Evolutionary conservation across 352 stramenopile species (phyloP).

Genomic region (Pilasporangium apinafurcum): DNA sequence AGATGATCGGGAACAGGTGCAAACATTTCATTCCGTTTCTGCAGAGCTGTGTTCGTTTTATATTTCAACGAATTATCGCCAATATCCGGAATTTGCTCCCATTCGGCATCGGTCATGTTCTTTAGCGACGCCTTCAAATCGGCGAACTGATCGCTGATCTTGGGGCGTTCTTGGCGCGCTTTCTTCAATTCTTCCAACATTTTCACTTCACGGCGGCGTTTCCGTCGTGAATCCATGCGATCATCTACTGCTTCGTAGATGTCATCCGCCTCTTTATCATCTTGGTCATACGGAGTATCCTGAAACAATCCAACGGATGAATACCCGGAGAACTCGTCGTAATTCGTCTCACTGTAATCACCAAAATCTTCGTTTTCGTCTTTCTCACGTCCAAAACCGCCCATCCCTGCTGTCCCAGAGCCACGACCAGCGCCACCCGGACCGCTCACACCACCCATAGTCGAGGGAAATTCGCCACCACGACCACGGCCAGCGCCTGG

Average conservation of each 20-base stretch:
- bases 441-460: constrained; percentile 3
- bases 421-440: constrained; percentile 44
- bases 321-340: constrained; percentile 90
- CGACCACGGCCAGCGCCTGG: constrained; percentile 86
- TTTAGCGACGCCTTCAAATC: constrained; percentile 94
- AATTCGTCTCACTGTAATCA: constrained; percentile 90
- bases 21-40: constrained; percentile 92
- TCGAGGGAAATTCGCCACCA: constrained; percentile 22
- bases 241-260: constrained; percentile 96
- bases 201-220: constrained; percentile 80
- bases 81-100: constrained; percentile 95
- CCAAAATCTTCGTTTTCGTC: constrained; percentile 85
- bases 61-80: constrained; percentile 94
- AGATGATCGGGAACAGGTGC: constrained; percentile 94
- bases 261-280: constrained; percentile 95
- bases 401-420: constrained; percentile 73
- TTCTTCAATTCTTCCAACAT: constrained; percentile 86
- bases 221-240: constrained; percentile 91
- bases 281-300: constrained; percentile 93
- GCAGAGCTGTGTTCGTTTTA: constrained; percentile 88
- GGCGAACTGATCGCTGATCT: constrained; percentile 96
- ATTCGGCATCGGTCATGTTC: constrained; percentile 91
- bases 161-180: constrained; percentile 79
- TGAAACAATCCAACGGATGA: constrained; percentile 82
- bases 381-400: constrained; percentile 77